phyloP scores from a whole-genome alignment of 1,284 basidiomycete species.

The Trichosporon asahii region DNA sequence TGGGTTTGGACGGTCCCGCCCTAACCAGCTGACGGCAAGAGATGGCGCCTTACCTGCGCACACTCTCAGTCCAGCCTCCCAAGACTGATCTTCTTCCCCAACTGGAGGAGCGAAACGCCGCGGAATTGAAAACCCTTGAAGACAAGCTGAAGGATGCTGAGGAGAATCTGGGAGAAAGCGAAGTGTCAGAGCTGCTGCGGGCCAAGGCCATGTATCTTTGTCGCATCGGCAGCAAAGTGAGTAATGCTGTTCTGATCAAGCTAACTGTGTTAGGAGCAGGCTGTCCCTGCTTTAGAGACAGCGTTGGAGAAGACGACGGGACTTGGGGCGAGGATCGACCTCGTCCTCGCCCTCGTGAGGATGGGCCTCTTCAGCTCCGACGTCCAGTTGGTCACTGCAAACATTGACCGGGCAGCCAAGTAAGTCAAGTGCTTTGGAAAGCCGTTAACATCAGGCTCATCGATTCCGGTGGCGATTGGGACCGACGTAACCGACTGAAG shows the following conservation, averaged over 20 bases:
- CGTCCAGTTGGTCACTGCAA: slow-evolving; percentile 66
- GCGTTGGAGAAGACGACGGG: slow-evolving; percentile 91
- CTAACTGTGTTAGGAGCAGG: slow-evolving; percentile 58
- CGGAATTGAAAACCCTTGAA: slow-evolving; percentile 72
- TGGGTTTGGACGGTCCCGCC: slow-evolving; percentile 50
- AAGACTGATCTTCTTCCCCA: slow-evolving; percentile 63
- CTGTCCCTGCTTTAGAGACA: slow-evolving; percentile 73
- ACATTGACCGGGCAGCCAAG: slow-evolving; percentile 79
- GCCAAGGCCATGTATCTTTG: slow-evolving; percentile 85
- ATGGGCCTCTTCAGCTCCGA: slow-evolving; percentile 91
- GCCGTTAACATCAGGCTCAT: slow-evolving; percentile 63
- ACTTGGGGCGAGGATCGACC: slow-evolving; percentile 87
- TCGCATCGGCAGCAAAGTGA: slow-evolving; percentile 85
- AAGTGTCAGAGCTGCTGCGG: slow-evolving; percentile 81
- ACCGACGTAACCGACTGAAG: slow-evolving; percentile 90
- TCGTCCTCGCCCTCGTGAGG: slow-evolving; percentile 80
- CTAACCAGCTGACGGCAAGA: slow-evolving; percentile 52
- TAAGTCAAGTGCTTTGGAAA: slow-evolving; percentile 51
- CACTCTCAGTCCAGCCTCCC: slow-evolving; percentile 43
- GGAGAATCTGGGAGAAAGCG: slow-evolving; percentile 88
- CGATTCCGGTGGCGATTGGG: slow-evolving; percentile 97
- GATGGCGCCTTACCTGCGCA: slow-evolving; percentile 72
- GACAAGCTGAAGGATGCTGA: slow-evolving; percentile 77
- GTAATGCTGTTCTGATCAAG: slow-evolving; percentile 21
- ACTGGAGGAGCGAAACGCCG: slow-evolving; percentile 72